phyloP scores from a whole-genome alignment of 1,284 basidiomycete species.

The Quambalaria eucalypti region DNA sequence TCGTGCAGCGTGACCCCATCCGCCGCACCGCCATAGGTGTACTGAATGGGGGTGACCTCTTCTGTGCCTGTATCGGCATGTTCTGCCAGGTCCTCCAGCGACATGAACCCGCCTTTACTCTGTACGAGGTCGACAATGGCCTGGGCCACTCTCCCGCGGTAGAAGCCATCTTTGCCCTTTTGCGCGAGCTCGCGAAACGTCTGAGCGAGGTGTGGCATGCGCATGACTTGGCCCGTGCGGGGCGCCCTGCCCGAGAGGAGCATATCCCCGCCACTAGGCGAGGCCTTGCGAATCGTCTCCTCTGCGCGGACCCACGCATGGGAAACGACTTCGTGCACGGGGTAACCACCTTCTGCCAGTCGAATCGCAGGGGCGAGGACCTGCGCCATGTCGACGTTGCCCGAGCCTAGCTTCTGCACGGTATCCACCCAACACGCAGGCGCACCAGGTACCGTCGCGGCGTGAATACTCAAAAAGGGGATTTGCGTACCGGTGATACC shows the following conservation, averaged over 20 bases:
- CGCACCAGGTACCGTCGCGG: conserved; percentile 86
- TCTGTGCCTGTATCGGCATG: conserved; percentile 57
- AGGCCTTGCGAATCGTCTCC: conserved; percentile 66
- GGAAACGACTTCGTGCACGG: conserved; percentile 29
- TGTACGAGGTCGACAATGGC: conserved; percentile 67
- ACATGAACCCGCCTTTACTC: conserved; percentile 79
- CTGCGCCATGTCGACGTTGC: conserved; percentile 68
- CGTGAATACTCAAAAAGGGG: conserved; percentile 55
- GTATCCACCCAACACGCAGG: conserved; percentile 90
- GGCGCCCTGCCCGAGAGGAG: conserved; percentile 65
- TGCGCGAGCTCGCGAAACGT: conserved; percentile 73
- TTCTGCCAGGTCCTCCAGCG: conserved; percentile 71
- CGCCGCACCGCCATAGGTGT: conserved; percentile 69
- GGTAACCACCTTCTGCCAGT: conserved; percentile 42
- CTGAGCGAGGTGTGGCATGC: conserved; percentile 62
- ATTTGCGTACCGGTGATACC: conserved; percentile 59
- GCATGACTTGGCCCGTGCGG: conserved; percentile 45
- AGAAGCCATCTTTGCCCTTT: conserved; percentile 80
- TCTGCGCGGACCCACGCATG: conserved; percentile 64
- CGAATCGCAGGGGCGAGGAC: conserved; percentile 62
- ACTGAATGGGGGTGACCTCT: conserved; percentile 79
- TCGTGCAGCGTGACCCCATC: conserved; percentile 51
- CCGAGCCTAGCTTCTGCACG: conserved; percentile 69
- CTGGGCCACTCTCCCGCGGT: conserved; percentile 77
- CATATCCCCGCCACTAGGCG: conserved; percentile 73